A percentile compares a stretch with the other conserved stretches of the same genome.
These are phyloP conservation scores for Guadua angustifolia DNA, from an alignment of 176 grass and related monocot species.

Conservation along the genomic window DNA sequence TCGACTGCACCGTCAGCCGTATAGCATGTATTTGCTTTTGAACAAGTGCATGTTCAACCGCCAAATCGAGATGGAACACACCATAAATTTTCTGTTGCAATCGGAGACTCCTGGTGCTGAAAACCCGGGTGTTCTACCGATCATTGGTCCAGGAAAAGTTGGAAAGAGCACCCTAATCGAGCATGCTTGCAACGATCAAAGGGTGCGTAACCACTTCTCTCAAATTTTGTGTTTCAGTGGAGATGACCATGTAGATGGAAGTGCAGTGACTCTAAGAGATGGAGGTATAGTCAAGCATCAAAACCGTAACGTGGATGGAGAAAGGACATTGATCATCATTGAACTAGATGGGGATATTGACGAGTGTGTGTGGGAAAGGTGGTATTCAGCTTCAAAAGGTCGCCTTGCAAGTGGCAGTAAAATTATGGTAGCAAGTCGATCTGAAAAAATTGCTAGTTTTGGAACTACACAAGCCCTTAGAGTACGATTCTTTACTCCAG, in stretches of 20 bases:
- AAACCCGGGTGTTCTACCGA: not conserved
- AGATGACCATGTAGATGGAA: not conserved
- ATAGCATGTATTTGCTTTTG: not conserved
- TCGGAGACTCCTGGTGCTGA: not conserved
- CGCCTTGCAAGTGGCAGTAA: constrained; percentile 3
- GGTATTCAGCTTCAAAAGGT: not conserved
- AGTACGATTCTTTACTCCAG: not conserved
- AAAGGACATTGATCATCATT: constrained; percentile 21
- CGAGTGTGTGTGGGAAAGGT: not conserved
- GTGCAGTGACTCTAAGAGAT: not conserved
- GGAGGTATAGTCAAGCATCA: not conserved
- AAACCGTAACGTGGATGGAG: not conserved
- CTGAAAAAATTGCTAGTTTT: not conserved
- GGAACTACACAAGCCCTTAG: not conserved
- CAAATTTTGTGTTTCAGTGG: not conserved
- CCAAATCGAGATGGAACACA: not conserved
- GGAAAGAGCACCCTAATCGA: constrained; percentile 40
- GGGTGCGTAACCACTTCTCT: constrained; percentile 30
- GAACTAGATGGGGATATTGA: not conserved
- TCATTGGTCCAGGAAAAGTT: not conserved
- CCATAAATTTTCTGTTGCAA: not conserved
- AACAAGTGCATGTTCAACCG: not conserved
- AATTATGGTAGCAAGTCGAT: not conserved
- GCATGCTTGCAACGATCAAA: constrained; percentile 16
- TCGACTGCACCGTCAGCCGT: not conserved